Evolutionary conservation across 345 rosid genomes (phyloP), one percentile per base, ranked within the genome.

Genomic region (Iberis pinnata): DNA sequence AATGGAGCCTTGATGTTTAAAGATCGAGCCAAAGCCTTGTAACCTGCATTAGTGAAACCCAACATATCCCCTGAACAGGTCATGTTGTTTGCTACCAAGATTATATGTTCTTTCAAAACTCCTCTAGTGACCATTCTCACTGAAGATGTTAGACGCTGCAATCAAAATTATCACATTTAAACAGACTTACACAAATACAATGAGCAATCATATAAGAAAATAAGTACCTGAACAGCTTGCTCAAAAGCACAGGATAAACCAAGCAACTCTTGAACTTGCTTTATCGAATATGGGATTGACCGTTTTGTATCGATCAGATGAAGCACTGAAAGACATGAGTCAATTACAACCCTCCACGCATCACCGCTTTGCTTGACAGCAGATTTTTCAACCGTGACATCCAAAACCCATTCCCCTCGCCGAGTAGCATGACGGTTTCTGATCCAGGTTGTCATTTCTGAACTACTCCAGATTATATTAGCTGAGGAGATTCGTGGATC

Each of bases 281-380:
- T 92, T 32, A 85, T 67, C 0, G 90, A 88, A 68, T 85, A 88
- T 4, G 98, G 98, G 16, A 85, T 73, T 9, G 98, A 92, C 25
- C 93, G 81, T 40, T 63, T 78, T 9, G 84, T 80, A 63, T 92
- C 94, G 54, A 88, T 76, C 3, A 83, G 61, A 70, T 85, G 84
- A 54, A 88, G 74, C 14, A 92, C 82, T 12, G 98, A 84, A 66
- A 92, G 88, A 71, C 97, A 88, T 4, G 89, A 75, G 63, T 92
- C 97, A 22, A 88, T 66, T 43, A 77, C 86, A 58, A 80, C 70
- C 73, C 98, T 85, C 98, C 98, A 92, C 8, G 95, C 94, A 81
- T 85, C 98, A 37, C 96, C 97, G 58, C 81, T 81, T 69, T 70
- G 67, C 67, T 83, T 88, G 49, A 84, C 86, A 41, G 61, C 85